Conservation (phyloP, 139 green algal species). For the Diplosphaera chodatii region DNA sequence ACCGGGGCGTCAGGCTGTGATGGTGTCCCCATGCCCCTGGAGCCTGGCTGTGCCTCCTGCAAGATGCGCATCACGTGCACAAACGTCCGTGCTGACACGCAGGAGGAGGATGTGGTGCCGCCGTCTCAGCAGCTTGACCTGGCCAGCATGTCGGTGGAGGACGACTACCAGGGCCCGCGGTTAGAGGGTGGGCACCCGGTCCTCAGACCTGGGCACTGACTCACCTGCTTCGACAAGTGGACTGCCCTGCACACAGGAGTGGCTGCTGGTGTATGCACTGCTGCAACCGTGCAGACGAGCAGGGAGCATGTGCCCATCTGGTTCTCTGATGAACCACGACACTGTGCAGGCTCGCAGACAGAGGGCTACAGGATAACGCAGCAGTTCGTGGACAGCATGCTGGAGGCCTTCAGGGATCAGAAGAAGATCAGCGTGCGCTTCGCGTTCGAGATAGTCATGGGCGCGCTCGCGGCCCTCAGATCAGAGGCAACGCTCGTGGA, state of each 20-base stretch:
- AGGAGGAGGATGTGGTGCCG: constrained; percentile 28
- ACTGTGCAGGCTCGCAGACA: constrained; percentile 46
- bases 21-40: too few species aligned
- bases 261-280: too few species aligned
- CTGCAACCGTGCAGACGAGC: too few species aligned
- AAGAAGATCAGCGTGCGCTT: constrained; percentile 71
- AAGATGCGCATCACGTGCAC: too few species aligned
- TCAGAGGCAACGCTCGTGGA: constrained; percentile 71
- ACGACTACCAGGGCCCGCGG: constrained; percentile 73
- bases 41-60: too few species aligned
- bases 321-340: too few species aligned
- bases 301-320: too few species aligned
- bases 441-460: constrained; percentile 59
- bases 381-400: constrained; percentile 86
- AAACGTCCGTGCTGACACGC: too few species aligned
- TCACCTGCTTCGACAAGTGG: too few species aligned
- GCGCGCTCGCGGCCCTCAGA: constrained; percentile 42
- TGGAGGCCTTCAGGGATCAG: constrained; percentile 84
- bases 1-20: too few species aligned
- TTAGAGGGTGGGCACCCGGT: constrained; percentile 59
- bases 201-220: too few species aligned
- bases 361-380: constrained; percentile 65
- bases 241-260: too few species aligned
- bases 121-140: constrained; percentile 59
- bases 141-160: constrained; percentile 69